These are phyloP conservation scores for Chlamydomonas sp. DNA, from an alignment of 139 green algal species.

Conservation along the genomic window DNA sequence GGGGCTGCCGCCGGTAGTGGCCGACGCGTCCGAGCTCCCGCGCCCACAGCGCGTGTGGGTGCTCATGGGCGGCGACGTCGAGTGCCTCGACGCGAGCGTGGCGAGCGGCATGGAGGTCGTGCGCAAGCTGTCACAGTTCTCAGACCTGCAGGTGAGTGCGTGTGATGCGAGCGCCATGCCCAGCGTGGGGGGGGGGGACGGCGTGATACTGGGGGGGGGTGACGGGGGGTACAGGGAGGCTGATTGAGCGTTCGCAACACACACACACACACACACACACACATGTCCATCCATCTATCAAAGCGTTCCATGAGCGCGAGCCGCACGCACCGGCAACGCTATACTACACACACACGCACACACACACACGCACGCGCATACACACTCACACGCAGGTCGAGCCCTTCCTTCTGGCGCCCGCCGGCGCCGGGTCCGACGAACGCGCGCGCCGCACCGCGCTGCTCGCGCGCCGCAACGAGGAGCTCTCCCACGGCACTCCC, in stretches of 20 bases:
- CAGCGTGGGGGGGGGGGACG: background rate
- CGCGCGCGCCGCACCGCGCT: constrained; percentile 22
- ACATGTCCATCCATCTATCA: too few species aligned
- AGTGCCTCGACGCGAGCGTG: background rate
- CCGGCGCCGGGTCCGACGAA: constrained; percentile 16
- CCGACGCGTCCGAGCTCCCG: background rate
- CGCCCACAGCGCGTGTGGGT: constrained; percentile 47
- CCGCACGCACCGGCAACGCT: too few species aligned
- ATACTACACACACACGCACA: too few species aligned
- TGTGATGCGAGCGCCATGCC: background rate
- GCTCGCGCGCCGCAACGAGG: constrained; percentile 30
- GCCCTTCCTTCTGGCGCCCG: constrained; percentile 43
- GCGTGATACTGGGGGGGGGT: too few species aligned
- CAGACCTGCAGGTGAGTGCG: constrained; percentile 31
- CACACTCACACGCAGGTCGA: constrained; percentile 47
- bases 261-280: too few species aligned
- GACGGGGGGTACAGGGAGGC: too few species aligned
- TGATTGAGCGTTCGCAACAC: too few species aligned
- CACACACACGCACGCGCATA: background rate
- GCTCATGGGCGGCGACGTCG: constrained; percentile 57
- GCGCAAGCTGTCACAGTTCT: background rate
- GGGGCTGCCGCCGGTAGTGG: background rate
- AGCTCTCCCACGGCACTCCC: constrained; percentile 14
- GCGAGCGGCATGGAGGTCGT: background rate
- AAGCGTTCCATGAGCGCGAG: too few species aligned